Conservation (phyloP, 2,329 filamentous ascomycete genomes). For the Cercospora sp. region DNA sequence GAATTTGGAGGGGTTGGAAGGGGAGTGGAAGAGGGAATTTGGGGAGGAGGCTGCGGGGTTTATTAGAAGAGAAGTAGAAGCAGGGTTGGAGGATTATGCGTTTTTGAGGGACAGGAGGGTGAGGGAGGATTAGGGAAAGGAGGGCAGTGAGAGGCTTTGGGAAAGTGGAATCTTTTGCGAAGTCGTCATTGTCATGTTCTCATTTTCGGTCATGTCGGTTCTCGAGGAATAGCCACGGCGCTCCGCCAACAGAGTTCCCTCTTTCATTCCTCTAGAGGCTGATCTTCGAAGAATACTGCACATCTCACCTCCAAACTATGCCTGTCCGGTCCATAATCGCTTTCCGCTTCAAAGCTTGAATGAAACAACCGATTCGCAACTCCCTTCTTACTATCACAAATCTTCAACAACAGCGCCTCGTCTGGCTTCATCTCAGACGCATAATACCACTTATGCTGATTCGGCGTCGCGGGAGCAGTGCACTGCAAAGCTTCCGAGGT, state of each 20-base stretch:
- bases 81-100: not conserved
- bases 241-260: not conserved
- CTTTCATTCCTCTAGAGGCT: not conserved
- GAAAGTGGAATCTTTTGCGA: too few relatives aligned
- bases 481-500: not conserved
- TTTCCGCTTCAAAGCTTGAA: not conserved
- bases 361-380: slow-evolving; percentile 1
- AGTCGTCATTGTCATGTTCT: not conserved
- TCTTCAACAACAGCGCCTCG: slow-evolving; percentile 9
- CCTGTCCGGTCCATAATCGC: slow-evolving; percentile 8
- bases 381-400: slow-evolving; percentile 1
- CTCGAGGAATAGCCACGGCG: too few relatives aligned
- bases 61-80: not conserved
- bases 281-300: slow-evolving; percentile 10
- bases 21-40: not conserved
- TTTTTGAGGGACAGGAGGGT: not conserved
- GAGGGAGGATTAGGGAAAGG: not conserved
- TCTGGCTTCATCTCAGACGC: slow-evolving; percentile 9
- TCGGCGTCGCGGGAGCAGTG: not conserved
- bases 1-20: not conserved
- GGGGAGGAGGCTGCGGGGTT: not conserved
- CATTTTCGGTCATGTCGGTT: too few relatives aligned
- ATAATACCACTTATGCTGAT: slow-evolving; percentile 12
- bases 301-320: slow-evolving; percentile 14
- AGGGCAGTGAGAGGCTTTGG: too few relatives aligned